Base-by-base conservation (phyloP, 2,329 filamentous ascomycete species). In the Penicillium sp. region DNA sequence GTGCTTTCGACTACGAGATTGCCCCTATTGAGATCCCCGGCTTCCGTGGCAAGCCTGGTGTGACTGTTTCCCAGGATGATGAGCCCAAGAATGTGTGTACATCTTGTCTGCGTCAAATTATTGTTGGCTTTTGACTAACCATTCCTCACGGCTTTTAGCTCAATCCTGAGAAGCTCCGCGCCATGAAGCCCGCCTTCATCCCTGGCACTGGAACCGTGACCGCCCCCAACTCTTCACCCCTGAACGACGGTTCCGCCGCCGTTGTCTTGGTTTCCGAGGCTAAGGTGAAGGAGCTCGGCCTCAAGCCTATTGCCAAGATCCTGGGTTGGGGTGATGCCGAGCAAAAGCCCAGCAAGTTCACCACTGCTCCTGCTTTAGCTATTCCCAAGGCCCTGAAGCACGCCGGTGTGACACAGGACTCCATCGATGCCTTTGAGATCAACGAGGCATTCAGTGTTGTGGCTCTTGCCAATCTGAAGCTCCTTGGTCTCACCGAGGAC, bases 361-460 rank as follows among this genome's bases (percentile, higher is more conserved):
- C 94, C 63, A 94, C 91, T 46, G 89, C 94, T 9, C 94, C 94
- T 10, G 85, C 94, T 21, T 84, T 97, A 54, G 94, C 94, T 63
- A 95, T 99, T 67, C 94, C 94, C 73, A 99, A 97, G 82, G 94
- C 94, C 55, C 85, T 99, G 70, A 91, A 93, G 82, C 93, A 99
- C 77, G 94, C 94, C 58, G 89, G 90, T 60, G 79, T 99, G 59
- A 83, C 85, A 54, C 82, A 86, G 65, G 85, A 87, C 60, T 82
- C 90, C 56, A 82, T 99, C 55, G 93, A 97, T 69, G 94, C 86
- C 66, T 99, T 94, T 75, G 94, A 99, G 82, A 97, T 99, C 82
- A 99, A 99, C 81, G 94, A 99, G 82, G 94, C 94, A 40, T 99
- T 99, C 82, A 94, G 90, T 60, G 94, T 96, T 47, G 94, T 99